phyloP scores from a whole-genome alignment of 306 rosid genomes.

The Coriaria nepalensis region DNA sequence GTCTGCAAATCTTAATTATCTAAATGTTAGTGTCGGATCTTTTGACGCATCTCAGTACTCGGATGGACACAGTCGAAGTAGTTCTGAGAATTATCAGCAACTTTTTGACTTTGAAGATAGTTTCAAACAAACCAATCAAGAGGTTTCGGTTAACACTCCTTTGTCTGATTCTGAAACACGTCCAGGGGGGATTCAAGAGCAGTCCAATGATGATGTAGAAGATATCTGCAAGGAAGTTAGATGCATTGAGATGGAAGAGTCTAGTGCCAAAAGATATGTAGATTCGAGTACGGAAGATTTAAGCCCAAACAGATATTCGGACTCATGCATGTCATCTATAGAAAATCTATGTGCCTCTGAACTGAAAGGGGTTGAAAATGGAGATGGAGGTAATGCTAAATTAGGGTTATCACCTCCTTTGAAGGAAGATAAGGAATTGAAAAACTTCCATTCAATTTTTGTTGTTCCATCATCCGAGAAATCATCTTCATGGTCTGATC shows the following conservation, averaged over 20 bases:
- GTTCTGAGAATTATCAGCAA: conserved; percentile 52
- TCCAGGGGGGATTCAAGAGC: conserved; percentile 35
- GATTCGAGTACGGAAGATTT: conserved; percentile 26
- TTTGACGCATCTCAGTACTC: conserved; percentile 61
- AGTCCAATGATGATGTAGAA: conserved; percentile 33
- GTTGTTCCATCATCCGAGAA: conserved; percentile 33
- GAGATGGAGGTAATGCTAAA: conserved; percentile 21
- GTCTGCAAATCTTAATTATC: conserved; percentile 18
- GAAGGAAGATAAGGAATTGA: conserved; percentile 25
- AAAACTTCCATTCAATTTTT: conserved; percentile 22
- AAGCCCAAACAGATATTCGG: conserved; percentile 26
- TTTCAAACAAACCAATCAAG: conserved; percentile 24
- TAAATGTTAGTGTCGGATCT: conserved; percentile 38
- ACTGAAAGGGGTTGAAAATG: conserved; percentile 25
- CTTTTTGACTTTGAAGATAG: conserved; percentile 48
- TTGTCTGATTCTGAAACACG: conserved; percentile 22
- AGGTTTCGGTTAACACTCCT: conserved; percentile 19
- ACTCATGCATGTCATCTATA: conserved; percentile 32
- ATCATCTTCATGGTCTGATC: conserved; percentile 30
- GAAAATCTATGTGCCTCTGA: conserved; percentile 28
- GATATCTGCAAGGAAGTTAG: conserved; percentile 66
- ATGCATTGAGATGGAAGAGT: conserved; percentile 59
- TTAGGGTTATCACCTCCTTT: conserved; percentile 19
- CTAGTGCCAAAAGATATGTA: conserved; percentile 20
- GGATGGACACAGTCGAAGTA: conserved; percentile 50